Conservation (phyloP, 768 basidiomycete genomes). For the Phylloporus scabripes region DNA sequence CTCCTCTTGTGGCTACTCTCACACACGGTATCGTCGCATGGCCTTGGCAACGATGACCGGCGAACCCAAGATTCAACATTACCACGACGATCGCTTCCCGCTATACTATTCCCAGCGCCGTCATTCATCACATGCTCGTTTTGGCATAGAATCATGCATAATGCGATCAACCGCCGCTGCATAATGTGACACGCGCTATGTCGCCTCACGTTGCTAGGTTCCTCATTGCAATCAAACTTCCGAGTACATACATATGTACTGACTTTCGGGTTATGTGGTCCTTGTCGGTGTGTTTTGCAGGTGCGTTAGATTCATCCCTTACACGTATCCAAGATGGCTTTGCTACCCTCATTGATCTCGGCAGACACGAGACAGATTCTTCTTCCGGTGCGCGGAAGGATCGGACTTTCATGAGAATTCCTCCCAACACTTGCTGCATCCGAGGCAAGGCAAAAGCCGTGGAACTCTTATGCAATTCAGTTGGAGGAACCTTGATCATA, state of each 20-base stretch:
- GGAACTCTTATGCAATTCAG: not conserved
- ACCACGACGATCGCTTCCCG: slow-evolving; percentile 18
- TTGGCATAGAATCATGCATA: not conserved
- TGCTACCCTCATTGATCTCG: not conserved
- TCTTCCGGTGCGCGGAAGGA: not conserved
- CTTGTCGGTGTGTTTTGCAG: not conserved
- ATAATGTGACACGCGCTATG: not conserved
- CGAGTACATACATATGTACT: not conserved
- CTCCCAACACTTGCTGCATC: not conserved
- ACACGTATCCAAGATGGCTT: not conserved
- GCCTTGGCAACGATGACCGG: slow-evolving; percentile 1
- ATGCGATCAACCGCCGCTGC: not conserved
- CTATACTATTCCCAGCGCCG: not conserved
- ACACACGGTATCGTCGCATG: not conserved
- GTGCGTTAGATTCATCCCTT: not conserved
- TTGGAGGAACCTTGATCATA: not conserved
- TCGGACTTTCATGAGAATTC: not conserved
- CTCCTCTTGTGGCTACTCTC: not conserved
- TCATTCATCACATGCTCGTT: not conserved
- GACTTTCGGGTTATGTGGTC: not conserved
- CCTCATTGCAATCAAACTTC: not conserved
- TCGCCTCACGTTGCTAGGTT: not conserved
- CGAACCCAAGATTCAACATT: slow-evolving; percentile 7
- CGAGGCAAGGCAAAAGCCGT: not conserved
- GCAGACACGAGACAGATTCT: not conserved